These are phyloP conservation scores for Euphorbia corollata DNA, from an alignment of 441 rosid species.

Conservation along the genomic window DNA sequence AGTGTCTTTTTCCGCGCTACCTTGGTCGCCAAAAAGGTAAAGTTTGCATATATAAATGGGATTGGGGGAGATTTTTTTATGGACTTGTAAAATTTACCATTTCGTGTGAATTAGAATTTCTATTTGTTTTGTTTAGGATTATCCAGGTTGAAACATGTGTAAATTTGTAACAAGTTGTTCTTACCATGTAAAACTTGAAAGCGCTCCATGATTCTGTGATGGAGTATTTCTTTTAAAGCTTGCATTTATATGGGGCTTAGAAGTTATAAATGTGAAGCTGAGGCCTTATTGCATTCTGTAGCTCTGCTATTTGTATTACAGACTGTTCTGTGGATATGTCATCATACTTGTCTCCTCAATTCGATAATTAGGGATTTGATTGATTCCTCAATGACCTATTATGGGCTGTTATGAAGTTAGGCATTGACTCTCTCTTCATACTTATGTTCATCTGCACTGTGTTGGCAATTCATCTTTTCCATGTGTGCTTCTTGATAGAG, in stretches of 20 bases:
- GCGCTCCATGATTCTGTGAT: too few relatives aligned
- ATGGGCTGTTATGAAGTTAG: neutral
- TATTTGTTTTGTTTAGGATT: conserved; percentile 1
- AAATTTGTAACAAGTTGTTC: too few relatives aligned
- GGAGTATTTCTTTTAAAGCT: too few relatives aligned
- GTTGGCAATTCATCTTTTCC: conserved; percentile 6
- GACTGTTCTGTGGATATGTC: neutral
- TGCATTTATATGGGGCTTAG: too few relatives aligned
- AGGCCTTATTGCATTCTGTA: neutral
- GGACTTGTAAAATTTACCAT: neutral
- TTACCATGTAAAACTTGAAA: too few relatives aligned
- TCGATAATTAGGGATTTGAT: neutral
- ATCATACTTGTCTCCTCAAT: neutral
- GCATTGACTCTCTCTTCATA: neutral
- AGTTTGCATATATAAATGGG: too few relatives aligned
- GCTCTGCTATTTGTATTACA: too few relatives aligned
- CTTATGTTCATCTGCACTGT: conserved; percentile 1
- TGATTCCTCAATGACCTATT: neutral
- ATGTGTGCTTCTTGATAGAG: neutral
- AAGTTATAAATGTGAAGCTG: too few relatives aligned
- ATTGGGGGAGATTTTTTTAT: too few relatives aligned
- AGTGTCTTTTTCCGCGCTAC: too few relatives aligned
- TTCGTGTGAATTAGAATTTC: neutral
- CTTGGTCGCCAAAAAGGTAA: too few relatives aligned
- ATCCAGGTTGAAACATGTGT: neutral